These are phyloP conservation scores for Neolentinus lepideus DNA, from an alignment of 1,284 basidiomycete genomes.

Conservation along the genomic window DNA sequence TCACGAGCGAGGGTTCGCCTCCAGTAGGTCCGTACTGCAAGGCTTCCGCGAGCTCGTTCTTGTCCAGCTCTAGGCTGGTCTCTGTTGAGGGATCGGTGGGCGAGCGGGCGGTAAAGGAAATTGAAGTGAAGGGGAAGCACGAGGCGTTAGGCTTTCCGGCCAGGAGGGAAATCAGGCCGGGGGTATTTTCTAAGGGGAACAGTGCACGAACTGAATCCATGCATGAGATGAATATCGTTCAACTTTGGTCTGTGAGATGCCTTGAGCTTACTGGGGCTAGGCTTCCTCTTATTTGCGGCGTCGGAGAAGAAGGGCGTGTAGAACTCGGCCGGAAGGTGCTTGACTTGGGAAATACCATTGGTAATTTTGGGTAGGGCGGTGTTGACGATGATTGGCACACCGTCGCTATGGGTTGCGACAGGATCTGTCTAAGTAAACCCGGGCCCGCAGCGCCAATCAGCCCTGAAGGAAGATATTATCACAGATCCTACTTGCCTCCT, in stretches of 20 bases:
- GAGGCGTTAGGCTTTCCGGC: constrained; percentile 84
- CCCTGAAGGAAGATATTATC: too few relatives aligned
- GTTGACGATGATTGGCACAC: background rate
- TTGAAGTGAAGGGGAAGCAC: constrained; percentile 83
- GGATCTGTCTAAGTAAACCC: background rate
- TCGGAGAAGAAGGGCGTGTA: constrained; percentile 53
- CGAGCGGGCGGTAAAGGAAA: constrained; percentile 50
- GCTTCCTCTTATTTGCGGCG: constrained; percentile 47
- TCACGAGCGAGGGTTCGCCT: constrained; percentile 56
- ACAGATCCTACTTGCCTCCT: background rate
- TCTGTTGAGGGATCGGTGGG: constrained; percentile 39
- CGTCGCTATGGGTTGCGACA: background rate
- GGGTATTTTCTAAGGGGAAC: constrained; percentile 69
- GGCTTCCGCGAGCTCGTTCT: constrained; percentile 49
- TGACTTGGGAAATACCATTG: constrained; percentile 13
- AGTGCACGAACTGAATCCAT: constrained; percentile 35
- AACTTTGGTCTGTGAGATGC: too few relatives aligned
- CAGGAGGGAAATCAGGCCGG: constrained; percentile 83
- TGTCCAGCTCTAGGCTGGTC: constrained; percentile 44
- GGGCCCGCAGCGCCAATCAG: background rate
- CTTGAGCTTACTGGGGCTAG: constrained; percentile 43
- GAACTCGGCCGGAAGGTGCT: constrained; percentile 37
- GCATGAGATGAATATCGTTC: too few relatives aligned
- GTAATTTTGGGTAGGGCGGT: background rate
- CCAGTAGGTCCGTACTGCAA: constrained; percentile 78